Evolutionary conservation across 805 yeast genomes (phyloP).

Genomic region (Starmerella floricola): DNA sequence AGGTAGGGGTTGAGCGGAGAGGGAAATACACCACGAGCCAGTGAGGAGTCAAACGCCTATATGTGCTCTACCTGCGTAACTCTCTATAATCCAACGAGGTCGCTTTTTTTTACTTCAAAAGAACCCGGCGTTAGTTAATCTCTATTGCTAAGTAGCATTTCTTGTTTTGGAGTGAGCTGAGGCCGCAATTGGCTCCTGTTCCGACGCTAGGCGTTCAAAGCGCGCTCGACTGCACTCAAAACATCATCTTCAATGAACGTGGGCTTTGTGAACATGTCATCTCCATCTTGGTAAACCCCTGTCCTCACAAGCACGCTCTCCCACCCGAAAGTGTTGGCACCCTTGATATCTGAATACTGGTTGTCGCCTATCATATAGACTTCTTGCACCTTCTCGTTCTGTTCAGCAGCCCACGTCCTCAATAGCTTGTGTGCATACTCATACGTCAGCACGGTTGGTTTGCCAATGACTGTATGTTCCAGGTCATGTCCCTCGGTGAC

Average conservation of each 20-base stretch:
- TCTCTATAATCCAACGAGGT: no score
- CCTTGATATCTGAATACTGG: constrained; percentile 83
- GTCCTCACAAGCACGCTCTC: constrained; percentile 70
- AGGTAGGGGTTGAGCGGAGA: neutral
- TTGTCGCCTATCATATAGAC: constrained; percentile 96
- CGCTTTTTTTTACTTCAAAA: no score
- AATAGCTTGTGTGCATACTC: constrained; percentile 70
- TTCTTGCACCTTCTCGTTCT: constrained; percentile 29
- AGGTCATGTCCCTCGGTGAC: constrained; percentile 66
- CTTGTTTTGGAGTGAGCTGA: no score
- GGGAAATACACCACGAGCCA: neutral
- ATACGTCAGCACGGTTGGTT: constrained; percentile 81
- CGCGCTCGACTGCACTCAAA: constrained; percentile 36
- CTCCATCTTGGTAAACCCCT: constrained; percentile 67
- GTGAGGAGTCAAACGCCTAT: no score
- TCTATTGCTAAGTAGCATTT: no score
- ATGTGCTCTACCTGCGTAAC: no score
- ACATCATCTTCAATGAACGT: constrained; percentile 42
- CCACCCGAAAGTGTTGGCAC: constrained; percentile 86
- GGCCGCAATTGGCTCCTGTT: no score
- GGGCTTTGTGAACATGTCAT: constrained; percentile 33
- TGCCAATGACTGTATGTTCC: constrained; percentile 73
- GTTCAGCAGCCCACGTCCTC: constrained; percentile 42
- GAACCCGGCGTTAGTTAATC: no score
- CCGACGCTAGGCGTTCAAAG: constrained; percentile 8